Base-by-base conservation (phyloP, 495 filamentous ascomycete genomes). In the Letharia columbiana region DNA sequence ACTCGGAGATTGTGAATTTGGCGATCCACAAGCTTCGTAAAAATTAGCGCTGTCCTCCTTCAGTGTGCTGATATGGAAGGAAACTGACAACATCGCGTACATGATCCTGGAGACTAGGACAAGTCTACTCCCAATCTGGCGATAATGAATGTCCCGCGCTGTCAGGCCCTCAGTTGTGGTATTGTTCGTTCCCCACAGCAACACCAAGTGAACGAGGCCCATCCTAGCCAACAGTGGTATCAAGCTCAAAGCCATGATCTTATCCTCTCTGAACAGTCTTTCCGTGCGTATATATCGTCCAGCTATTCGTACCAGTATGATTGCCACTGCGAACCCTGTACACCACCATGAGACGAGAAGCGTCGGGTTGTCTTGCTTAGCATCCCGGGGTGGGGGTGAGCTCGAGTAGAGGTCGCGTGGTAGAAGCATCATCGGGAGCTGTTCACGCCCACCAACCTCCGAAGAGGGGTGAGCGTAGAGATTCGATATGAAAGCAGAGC, bases 331-430 rank as follows among this genome's bases (percentile, higher is more conserved):
- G 72, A 95, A 94, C 10, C 78, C 79, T 11, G 91, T 95, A 66
- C 90, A 91, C 94, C 94, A 96, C 90, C 91, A 97, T 73, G 89
- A 92, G 71, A 94, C 91, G 62, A 97, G 80, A 50, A 98, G 81
- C 0, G 90, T 91, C 33, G 91, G 86, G 67, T 91, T 88, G 76
- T 90, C 82, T 40, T 86, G 72, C 13, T 71, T 41, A 59, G 72
- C 77, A 68, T 80, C 76, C 67, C 81, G 83, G 61, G 81, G 77
- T 62, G 81, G 79, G 58, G 89, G 89, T 12, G 87, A 84, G 15
- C 77, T 74, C 31, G 82, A 80, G 71, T 86, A 86, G 62, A 85
- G 74, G 10, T 59, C 31, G 33, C 62, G 80, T 8, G 40, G 56
- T 28, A 69, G 52, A 66, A 68, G 77, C 73, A 69, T 72, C 62